These are phyloP conservation scores for Cutaneotrichosporon cutaneum DNA, from an alignment of 1,284 basidiomycete genomes.

Conservation along the genomic window DNA sequence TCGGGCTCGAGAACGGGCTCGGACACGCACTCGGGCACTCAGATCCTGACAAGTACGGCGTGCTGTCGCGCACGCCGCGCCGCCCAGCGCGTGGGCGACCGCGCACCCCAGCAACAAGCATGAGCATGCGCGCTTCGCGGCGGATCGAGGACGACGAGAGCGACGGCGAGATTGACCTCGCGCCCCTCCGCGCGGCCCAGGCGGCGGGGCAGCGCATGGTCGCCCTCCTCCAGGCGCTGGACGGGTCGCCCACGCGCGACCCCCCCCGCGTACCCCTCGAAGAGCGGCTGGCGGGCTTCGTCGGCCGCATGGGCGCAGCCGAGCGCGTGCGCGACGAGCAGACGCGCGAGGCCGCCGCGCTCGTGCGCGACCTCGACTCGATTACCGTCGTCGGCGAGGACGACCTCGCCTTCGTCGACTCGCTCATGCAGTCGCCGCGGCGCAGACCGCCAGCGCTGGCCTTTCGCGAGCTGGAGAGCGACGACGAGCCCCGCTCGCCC, in stretches of 20 bases:
- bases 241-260: not conserved
- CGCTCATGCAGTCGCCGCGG: conserved; percentile 2
- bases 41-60: not conserved
- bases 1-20: not conserved
- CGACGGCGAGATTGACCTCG: not conserved
- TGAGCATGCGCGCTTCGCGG: not conserved
- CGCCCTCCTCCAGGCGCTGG: not conserved
- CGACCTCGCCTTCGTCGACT: conserved; percentile 3
- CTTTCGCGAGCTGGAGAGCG: not conserved
- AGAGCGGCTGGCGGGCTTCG: conserved; percentile 12
- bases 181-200: not conserved
- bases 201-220: not conserved
- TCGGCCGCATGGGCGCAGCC: conserved; percentile 13
- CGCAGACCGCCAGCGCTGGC: not conserved
- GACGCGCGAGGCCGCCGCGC: conserved; percentile 15
- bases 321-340: conserved; percentile 24
- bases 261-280: conserved; percentile 12
- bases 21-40: not conserved
- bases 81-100: not conserved
- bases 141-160: not conserved
- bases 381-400: conserved; percentile 8
- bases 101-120: not conserved
- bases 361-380: conserved; percentile 16
- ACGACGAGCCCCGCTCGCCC: not conserved
- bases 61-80: not conserved